These are phyloP conservation scores for Colletotrichum abscissum DNA, from an alignment of 2,329 filamentous ascomycete genomes.

Conservation along the genomic window DNA sequence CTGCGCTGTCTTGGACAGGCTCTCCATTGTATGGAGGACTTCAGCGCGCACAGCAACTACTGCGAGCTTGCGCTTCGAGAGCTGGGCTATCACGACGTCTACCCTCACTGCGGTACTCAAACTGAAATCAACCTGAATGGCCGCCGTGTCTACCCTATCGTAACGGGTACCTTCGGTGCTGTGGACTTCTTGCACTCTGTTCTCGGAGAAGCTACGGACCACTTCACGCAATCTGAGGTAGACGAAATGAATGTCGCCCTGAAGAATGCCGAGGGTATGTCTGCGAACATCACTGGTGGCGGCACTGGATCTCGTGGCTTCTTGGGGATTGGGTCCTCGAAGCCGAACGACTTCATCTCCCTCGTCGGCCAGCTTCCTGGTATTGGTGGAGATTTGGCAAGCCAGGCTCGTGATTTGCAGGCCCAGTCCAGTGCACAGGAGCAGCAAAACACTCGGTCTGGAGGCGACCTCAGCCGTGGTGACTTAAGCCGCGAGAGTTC, in stretches of 20 bases:
- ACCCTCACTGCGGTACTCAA: slow-evolving; percentile 76
- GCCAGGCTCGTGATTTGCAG: slow-evolving; percentile 73
- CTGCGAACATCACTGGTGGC: slow-evolving; percentile 39
- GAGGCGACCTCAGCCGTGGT: slow-evolving; percentile 46
- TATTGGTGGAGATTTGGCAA: slow-evolving; percentile 72
- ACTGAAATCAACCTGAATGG: slow-evolving; percentile 76
- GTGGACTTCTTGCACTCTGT: slow-evolving; percentile 89
- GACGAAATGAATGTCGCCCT: slow-evolving; percentile 83
- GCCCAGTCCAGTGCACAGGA: slow-evolving; percentile 72
- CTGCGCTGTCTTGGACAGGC: slow-evolving; percentile 81
- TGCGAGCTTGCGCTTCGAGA: slow-evolving; percentile 82
- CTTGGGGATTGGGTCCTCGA: slow-evolving; percentile 49
- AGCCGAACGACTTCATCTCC: slow-evolving; percentile 71
- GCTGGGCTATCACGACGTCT: slow-evolving; percentile 75
- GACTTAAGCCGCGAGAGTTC: slow-evolving; percentile 54
- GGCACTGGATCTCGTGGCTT: slow-evolving; percentile 54
- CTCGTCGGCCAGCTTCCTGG: slow-evolving; percentile 82
- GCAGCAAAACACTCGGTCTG: slow-evolving; percentile 49
- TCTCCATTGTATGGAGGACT: slow-evolving; percentile 83
- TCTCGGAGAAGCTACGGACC: slow-evolving; percentile 78
- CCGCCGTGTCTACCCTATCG: slow-evolving; percentile 76
- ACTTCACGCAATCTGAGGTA: slow-evolving; percentile 87
- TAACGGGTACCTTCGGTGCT: slow-evolving; percentile 81
- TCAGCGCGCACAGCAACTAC: slow-evolving; percentile 86
- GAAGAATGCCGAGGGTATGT: slow-evolving; percentile 71